phyloP scores from a whole-genome alignment of 345 rosid species.

The Heritiera fomes region DNA sequence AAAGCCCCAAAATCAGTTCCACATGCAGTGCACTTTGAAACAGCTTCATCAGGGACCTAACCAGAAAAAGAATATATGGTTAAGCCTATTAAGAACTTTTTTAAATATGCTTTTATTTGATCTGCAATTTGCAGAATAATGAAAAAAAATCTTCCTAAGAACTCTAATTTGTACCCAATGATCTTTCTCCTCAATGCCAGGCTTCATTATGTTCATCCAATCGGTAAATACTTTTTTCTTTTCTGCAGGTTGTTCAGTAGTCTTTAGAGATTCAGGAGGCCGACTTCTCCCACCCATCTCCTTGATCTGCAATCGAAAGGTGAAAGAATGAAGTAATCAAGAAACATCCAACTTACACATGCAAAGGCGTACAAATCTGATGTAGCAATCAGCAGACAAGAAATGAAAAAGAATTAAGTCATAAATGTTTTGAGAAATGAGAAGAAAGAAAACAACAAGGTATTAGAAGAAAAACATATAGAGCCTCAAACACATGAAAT shows the following conservation, averaged over 20 bases:
- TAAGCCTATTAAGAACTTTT: neutral
- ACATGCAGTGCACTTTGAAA: slow-evolving; percentile 79
- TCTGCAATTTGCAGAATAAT: neutral
- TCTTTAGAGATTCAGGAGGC: slow-evolving; percentile 55
- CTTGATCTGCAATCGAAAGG: slow-evolving; percentile 60
- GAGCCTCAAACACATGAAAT: neutral
- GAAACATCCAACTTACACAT: neutral
- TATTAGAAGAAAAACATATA: neutral
- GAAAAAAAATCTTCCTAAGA: neutral
- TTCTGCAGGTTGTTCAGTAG: slow-evolving; percentile 65
- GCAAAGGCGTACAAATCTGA: neutral
- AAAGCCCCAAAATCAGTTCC: slow-evolving; percentile 91
- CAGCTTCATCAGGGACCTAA: slow-evolving; percentile 97
- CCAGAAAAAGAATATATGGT: slow-evolving; percentile 11
- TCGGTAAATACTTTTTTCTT: slow-evolving; percentile 78
- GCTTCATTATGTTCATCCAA: slow-evolving; percentile 92
- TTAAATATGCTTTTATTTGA: neutral
- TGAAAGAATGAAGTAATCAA: slow-evolving; percentile 2
- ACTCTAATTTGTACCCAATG: slow-evolving; percentile 61
- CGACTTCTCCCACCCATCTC: slow-evolving; percentile 85
- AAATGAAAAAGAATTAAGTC: neutral
- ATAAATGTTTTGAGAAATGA: neutral
- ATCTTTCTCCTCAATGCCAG: slow-evolving; percentile 93
- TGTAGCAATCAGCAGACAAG: neutral
- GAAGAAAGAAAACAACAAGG: neutral